Base-by-base conservation (phyloP, 108 stramenopile genomes). In the Seminavis robusta region DNA sequence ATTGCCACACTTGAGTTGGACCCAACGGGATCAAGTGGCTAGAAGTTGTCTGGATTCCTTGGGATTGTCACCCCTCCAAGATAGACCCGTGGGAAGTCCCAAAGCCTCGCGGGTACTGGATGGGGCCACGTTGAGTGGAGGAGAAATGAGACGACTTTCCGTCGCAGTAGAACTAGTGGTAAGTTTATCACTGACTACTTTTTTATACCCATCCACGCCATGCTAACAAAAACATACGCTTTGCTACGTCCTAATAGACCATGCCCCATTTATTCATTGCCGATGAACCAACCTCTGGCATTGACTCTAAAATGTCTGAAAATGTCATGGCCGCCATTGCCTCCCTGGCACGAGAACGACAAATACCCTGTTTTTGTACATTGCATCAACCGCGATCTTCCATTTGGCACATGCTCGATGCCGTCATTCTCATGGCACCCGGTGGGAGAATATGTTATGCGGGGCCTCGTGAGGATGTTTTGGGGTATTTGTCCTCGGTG, bases 241-340 rank as follows among this genome's bases (percentile, higher is more conserved):
- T 30, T 46, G 27, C 7, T 59, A 23, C n/a, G n/a, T n/a, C n/a
- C n/a, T n/a, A n/a, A n/a, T n/a, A n/a, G n/a, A n/a, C n/a, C n/a
- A n/a, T n/a, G n/a, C 84, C 84, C 0, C 68, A 72, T 53, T 47
- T 88, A 25, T 79, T 92, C 50, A 60, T 92, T 26, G 81, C 77
- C 25, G 89, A 86, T 46, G 94, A 95, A 47, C 84, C 88, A 3
- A 95, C 90, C 4, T 80, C 84, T 0, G 94, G 94, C 17, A 67
- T 95, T 20, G 74, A 75, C 38, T 56, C 57, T 16, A 63, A 54
- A 10, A 48, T 67, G 58, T 78, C 81, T 23, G 80, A 77, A 31
- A 77, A 67, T 34, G 89, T 95, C 24, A 67, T 92, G 15, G 54
- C 19, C 8, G 55, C 81, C 0, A 81, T 95, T 19, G 26, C 56